Conservation (phyloP, 768 basidiomycete species). For the Phanerochaete sordida region DNA sequence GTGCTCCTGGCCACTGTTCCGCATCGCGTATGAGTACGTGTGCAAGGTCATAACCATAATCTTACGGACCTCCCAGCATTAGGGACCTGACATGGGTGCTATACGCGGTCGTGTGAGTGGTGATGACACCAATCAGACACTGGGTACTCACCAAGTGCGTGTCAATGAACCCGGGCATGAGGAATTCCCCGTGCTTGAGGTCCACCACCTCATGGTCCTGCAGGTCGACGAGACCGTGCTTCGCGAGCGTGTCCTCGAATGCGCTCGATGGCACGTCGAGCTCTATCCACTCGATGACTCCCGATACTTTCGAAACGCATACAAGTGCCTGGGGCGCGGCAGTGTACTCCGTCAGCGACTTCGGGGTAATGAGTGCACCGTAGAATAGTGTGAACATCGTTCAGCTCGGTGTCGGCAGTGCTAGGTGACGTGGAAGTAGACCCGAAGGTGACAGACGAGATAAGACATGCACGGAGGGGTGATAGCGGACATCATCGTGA, state of each 20-base stretch:
- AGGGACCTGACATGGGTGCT: slow-evolving; percentile 83
- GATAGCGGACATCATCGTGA: slow-evolving; percentile 1
- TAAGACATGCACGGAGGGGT: background rate
- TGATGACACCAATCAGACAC: background rate
- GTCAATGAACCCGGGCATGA: slow-evolving; percentile 88
- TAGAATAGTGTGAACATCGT: slow-evolving; percentile 44
- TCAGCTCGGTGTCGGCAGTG: background rate
- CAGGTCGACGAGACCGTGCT: slow-evolving; percentile 38
- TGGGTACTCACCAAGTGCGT: slow-evolving; percentile 74
- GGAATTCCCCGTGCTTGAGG: slow-evolving; percentile 48
- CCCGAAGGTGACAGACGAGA: background rate
- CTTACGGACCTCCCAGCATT: slow-evolving; percentile 54
- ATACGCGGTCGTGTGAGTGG: background rate
- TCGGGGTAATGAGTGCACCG: slow-evolving; percentile 57
- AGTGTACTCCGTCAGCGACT: slow-evolving; percentile 37
- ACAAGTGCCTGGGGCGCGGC: slow-evolving; percentile 53
- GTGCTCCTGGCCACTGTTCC: slow-evolving; percentile 70
- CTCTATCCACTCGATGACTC: slow-evolving; percentile 71
- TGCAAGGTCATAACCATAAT: background rate
- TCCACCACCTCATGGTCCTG: slow-evolving; percentile 31
- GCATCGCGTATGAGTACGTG: background rate
- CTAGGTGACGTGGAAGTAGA: background rate
- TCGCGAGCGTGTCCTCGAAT: slow-evolving; percentile 47
- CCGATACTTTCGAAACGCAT: slow-evolving; percentile 40
- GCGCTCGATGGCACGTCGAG: slow-evolving; percentile 46